Percentiles rank a stretch among this genome's conserved stretches.
Conservation (phyloP, 257 asterid species). For the Penstemon barbatus region DNA sequence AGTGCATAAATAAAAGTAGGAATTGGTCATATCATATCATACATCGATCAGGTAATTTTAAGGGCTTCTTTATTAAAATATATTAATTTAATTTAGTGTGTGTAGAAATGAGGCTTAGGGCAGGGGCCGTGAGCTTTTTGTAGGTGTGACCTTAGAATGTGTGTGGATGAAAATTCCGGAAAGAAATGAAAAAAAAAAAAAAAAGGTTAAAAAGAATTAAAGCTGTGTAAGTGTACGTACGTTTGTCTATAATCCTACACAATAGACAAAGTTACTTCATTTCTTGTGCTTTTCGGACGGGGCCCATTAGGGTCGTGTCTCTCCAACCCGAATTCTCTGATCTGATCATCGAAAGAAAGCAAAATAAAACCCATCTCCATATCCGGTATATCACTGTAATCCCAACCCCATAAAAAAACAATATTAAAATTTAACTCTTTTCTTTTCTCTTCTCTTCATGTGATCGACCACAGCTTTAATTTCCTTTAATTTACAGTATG, state of each 20-base stretch:
- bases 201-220: background rate
- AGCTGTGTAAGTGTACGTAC: constrained; percentile 33
- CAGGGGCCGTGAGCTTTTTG: constrained; percentile 47
- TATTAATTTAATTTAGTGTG: background rate
- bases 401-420: background rate
- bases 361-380: constrained; percentile 29
- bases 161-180: background rate
- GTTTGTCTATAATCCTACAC: constrained; percentile 44
- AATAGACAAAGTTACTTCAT: constrained; percentile 37
- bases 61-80: too few relatives aligned
- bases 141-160: constrained; percentile 43
- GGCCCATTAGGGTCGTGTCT: constrained; percentile 40
- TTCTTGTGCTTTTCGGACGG: constrained; percentile 31
- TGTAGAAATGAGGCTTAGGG: background rate
- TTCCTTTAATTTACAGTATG: background rate
- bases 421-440: too few relatives aligned
- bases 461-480: background rate
- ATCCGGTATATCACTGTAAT: constrained; percentile 23
- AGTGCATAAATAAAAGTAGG: too few relatives aligned
- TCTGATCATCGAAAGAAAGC: background rate
- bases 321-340: constrained; percentile 1
- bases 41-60: too few relatives aligned
- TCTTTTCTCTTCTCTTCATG: background rate
- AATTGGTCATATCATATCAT: too few relatives aligned
- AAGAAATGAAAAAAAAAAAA: background rate